A percentile compares a stretch with the other conserved stretches of the same genome.
phyloP scores from a whole-genome alignment of 805 yeast species.

The Vanderwaltozyma verrucispora region DNA sequence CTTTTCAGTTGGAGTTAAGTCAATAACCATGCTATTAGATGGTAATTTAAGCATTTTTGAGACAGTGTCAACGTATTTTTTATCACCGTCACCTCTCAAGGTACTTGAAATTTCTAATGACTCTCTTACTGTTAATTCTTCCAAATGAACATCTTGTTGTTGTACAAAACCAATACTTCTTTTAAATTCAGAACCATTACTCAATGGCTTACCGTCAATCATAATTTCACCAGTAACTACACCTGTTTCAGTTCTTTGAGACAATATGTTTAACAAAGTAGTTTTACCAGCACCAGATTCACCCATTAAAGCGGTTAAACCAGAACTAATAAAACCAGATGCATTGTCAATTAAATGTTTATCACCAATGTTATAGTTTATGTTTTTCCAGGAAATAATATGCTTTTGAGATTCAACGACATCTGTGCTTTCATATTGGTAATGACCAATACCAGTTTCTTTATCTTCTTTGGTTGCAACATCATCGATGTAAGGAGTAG shows the following conservation, averaged over 20 bases:
- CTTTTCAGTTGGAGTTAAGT: slow-evolving; percentile 66
- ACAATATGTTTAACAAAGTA: slow-evolving; percentile 81
- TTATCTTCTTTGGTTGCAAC: slow-evolving; percentile 1
- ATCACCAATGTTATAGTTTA: slow-evolving; percentile 40
- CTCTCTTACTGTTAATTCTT: slow-evolving; percentile 91
- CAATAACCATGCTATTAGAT: slow-evolving; percentile 66
- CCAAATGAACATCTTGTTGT: slow-evolving; percentile 83
- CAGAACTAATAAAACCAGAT: slow-evolving; percentile 63
- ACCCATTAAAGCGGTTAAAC: slow-evolving; percentile 85
- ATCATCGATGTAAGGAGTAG: slow-evolving; percentile 8
- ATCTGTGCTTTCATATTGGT: background rate
- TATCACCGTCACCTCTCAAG: slow-evolving; percentile 80
- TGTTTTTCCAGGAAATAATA: slow-evolving; percentile 52
- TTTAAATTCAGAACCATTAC: slow-evolving; percentile 36
- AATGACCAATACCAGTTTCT: background rate
- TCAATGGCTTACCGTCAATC: slow-evolving; percentile 57
- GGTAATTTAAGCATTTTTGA: slow-evolving; percentile 36
- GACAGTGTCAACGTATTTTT: slow-evolving; percentile 46
- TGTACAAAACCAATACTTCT: slow-evolving; percentile 88
- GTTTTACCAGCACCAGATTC: slow-evolving; percentile 99
- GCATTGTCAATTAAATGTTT: slow-evolving; percentile 33
- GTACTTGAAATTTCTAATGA: slow-evolving; percentile 79
- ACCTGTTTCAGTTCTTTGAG: slow-evolving; percentile 81
- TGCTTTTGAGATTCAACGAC: slow-evolving; percentile 28
- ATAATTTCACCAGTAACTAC: slow-evolving; percentile 49